Evolutionary conservation across 2,329 filamentous ascomycete species (phyloP).

Genomic region (Podosphaera aphanis): DNA sequence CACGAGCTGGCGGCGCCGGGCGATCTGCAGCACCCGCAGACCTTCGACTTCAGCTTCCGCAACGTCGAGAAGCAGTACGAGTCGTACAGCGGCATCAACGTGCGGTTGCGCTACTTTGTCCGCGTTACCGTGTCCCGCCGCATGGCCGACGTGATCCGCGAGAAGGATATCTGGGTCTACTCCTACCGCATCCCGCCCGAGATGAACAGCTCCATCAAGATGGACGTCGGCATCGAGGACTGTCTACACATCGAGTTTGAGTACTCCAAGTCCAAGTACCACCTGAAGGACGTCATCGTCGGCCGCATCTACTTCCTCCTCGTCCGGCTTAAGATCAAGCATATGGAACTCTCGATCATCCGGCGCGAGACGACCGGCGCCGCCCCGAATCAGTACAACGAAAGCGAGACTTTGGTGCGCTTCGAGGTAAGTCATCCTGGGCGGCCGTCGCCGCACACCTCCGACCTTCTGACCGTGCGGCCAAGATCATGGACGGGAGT

Average conservation of each 20-base stretch:
- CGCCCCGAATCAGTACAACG: conserved; percentile 96
- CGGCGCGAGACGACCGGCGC: conserved; percentile 87
- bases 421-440: conserved; percentile 54
- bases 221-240: conserved; percentile 98
- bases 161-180: conserved; percentile 99
- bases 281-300: conserved; percentile 96
- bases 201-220: conserved; percentile 97
- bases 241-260: conserved; percentile 98
- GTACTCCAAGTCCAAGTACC: conserved; percentile 98
- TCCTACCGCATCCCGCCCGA: conserved; percentile 94
- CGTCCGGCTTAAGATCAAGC: conserved; percentile 95
- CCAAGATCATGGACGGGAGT: conserved; percentile 94
- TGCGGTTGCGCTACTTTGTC: conserved; percentile 95
- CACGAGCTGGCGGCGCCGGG: conserved; percentile 92
- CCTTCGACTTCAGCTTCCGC: conserved; percentile 98
- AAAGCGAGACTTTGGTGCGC: conserved; percentile 89
- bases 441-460: neutral
- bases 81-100: conserved; percentile 98
- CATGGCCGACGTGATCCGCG: conserved; percentile 94
- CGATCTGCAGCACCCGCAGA: conserved; percentile 95
- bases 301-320: conserved; percentile 95
- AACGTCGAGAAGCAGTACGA: conserved; percentile 99
- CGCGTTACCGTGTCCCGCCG: conserved; percentile 86
- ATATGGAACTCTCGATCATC: conserved; percentile 98
- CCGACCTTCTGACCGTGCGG: neutral